A percentile compares a stretch with the other conserved stretches of the same genome.
Conservation (phyloP, 2,329 filamentous ascomycete genomes). For the Epichloe uncinata region DNA sequence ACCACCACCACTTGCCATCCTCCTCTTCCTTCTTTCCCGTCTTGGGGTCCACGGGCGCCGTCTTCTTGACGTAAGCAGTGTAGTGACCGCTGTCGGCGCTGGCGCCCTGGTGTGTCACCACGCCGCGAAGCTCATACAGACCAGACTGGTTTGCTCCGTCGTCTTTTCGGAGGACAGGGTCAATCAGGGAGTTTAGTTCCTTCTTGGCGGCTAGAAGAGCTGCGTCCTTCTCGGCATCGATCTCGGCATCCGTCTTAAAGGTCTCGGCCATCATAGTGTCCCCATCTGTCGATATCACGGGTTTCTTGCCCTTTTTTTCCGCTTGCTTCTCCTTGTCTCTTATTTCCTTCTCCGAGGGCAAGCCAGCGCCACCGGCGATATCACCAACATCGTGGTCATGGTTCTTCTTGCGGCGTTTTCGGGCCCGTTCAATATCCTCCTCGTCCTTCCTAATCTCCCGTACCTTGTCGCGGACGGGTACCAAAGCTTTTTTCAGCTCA, state of each 20-base stretch:
- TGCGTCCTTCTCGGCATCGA: constrained; percentile 71
- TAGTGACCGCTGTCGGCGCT: constrained; percentile 97
- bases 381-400: constrained; percentile 33
- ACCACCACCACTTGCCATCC: constrained; percentile 99
- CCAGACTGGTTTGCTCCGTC: constrained; percentile 84
- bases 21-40: constrained; percentile 68
- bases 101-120: constrained; percentile 92
- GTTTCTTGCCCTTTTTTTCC: constrained; percentile 24
- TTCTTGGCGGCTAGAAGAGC: constrained; percentile 72
- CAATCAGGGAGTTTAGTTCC: constrained; percentile 68
- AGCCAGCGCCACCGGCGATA: constrained; percentile 30
- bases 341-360: constrained; percentile 37
- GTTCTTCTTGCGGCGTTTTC: constrained; percentile 74
- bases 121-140: constrained; percentile 83
- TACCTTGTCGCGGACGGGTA: constrained; percentile 93
- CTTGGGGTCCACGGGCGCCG: constrained; percentile 54
- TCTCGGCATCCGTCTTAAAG: constrained; percentile 88
- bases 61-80: constrained; percentile 95
- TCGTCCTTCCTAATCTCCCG: constrained; percentile 92
- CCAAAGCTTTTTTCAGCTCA: constrained; percentile 66
- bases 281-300: constrained; percentile 33
- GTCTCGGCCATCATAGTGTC: constrained; percentile 64
- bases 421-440: constrained; percentile 78
- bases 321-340: constrained; percentile 37
- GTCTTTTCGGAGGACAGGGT: constrained; percentile 60